A percentile compares a stretch with the other conserved stretches of the same genome.
phyloP scores from a whole-genome alignment of 441 rosid genomes.

The Bruguiera hainesii region DNA sequence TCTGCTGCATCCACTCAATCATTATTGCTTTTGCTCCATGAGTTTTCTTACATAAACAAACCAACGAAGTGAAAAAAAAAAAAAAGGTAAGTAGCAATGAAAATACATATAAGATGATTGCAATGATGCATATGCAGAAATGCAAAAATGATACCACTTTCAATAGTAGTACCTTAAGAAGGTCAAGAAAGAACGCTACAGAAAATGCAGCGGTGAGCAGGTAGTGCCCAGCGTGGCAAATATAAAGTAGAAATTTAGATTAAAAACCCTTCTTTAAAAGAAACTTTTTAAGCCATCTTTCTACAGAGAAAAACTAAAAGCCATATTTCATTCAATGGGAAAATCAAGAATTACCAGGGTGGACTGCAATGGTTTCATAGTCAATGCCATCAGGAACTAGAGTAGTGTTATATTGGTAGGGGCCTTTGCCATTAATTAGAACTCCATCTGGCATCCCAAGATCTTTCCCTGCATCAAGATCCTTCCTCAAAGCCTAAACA shows the following conservation, averaged over 20 bases:
- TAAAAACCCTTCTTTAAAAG: neutral
- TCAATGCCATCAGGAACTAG: slow-evolving; percentile 76
- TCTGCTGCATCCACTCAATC: neutral
- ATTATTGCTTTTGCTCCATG: neutral
- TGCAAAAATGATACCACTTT: neutral
- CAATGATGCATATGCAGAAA: neutral
- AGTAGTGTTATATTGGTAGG: slow-evolving; percentile 72
- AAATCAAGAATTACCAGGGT: slow-evolving; percentile 59
- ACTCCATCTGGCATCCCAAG: slow-evolving; percentile 97
- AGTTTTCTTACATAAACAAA: neutral
- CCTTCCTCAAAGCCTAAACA: slow-evolving; percentile 68
- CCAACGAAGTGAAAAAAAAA: neutral
- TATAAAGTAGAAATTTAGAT: neutral
- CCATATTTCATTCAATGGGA: neutral
- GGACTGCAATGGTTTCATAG: slow-evolving; percentile 72
- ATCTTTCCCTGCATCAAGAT: slow-evolving; percentile 81
- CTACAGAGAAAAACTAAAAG: neutral
- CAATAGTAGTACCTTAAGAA: neutral
- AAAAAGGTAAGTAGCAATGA: neutral
- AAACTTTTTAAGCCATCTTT: neutral
- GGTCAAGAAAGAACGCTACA: neutral
- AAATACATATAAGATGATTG: neutral
- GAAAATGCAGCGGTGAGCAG: neutral
- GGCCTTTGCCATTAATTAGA: slow-evolving; percentile 95
- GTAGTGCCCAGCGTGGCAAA: neutral